phyloP scores from a whole-genome alignment of 2,329 filamentous ascomycete genomes.

The Alternaria sp. region DNA sequence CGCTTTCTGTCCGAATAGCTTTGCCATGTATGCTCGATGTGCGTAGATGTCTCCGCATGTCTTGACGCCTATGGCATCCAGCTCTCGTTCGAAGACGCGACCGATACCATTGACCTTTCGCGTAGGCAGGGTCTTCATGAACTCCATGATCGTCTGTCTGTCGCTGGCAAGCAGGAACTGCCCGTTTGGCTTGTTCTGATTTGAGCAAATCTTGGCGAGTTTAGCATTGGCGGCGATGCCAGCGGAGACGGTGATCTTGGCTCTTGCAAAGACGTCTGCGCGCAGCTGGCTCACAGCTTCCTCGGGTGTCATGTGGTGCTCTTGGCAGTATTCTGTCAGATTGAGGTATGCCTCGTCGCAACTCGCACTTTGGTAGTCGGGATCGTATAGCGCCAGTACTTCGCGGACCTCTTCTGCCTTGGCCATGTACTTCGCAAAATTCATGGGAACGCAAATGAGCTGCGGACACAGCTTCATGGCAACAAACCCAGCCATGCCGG shows the following conservation, averaged over 20 bases:
- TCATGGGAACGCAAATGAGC: slow-evolving; percentile 79
- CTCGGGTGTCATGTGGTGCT: slow-evolving; percentile 71
- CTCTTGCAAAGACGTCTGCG: slow-evolving; percentile 73
- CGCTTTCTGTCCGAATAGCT: slow-evolving; percentile 89
- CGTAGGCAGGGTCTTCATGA: slow-evolving; percentile 83
- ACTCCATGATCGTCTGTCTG: slow-evolving; percentile 76
- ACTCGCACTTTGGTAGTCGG: slow-evolving; percentile 88
- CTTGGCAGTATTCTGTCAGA: slow-evolving; percentile 80
- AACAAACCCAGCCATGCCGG: slow-evolving; percentile 95
- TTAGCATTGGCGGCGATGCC: slow-evolving; percentile 94
- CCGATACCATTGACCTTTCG: slow-evolving; percentile 96
- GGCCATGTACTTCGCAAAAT: slow-evolving; percentile 87
- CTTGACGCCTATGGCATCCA: slow-evolving; percentile 84
- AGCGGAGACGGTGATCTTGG: slow-evolving; percentile 87
- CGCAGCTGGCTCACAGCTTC: slow-evolving; percentile 80
- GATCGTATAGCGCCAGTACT: slow-evolving; percentile 85
- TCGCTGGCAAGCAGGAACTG: slow-evolving; percentile 80
- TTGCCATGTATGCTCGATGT: slow-evolving; percentile 73
- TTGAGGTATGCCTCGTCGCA: slow-evolving; percentile 98
- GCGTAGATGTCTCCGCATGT: slow-evolving; percentile 87
- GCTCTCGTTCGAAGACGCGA: slow-evolving; percentile 87
- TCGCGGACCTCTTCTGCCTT: slow-evolving; percentile 88
- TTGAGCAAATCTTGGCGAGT: slow-evolving; percentile 93
- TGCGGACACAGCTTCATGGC: slow-evolving; percentile 92
- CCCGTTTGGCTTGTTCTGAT: slow-evolving; percentile 95